phyloP scores from a whole-genome alignment of 768 basidiomycete genomes.

The Crassisporium funariophilum region DNA sequence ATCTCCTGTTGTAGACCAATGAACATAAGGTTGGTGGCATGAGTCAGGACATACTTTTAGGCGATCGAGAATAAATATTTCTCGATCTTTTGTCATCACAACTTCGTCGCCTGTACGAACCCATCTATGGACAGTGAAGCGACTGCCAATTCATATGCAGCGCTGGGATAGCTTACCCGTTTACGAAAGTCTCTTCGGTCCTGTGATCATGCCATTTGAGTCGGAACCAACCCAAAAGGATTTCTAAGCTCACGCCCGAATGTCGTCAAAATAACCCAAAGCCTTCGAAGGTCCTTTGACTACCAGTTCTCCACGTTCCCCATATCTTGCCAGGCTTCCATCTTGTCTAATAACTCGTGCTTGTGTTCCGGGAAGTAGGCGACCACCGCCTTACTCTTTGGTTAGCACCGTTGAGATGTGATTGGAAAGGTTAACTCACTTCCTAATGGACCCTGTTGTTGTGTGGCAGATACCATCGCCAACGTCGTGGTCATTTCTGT shows the following conservation, averaged over 20 bases:
- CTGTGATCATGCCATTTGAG: conserved; percentile 32
- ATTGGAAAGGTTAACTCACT: conserved; percentile 29
- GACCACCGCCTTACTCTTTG: conserved; percentile 38
- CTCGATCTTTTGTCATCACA: conserved; percentile 46
- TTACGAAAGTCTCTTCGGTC: conserved; percentile 57
- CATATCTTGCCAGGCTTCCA: conserved; percentile 41
- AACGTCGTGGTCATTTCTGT: conserved; percentile 48
- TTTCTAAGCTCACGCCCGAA: conserved; percentile 47
- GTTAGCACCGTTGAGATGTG: conserved; percentile 1
- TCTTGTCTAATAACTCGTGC: conserved; percentile 49
- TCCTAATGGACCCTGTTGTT: conserved; percentile 42
- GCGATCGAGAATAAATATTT: conserved; percentile 60
- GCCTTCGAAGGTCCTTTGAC: conserved; percentile 47
- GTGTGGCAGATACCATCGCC: conserved; percentile 43
- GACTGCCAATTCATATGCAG: not conserved
- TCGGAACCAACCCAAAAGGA: conserved; percentile 15
- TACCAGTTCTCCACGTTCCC: conserved; percentile 51
- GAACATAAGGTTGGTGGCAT: not conserved
- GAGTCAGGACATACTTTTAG: conserved; percentile 47
- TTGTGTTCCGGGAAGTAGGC: conserved; percentile 44
- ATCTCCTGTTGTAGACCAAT: conserved; percentile 46
- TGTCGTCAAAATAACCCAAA: conserved; percentile 47
- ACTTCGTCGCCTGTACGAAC: conserved; percentile 66
- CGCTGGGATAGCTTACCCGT: conserved; percentile 47
- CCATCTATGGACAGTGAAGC: conserved; percentile 46